Evolutionary conservation across 306 rosid genomes (phyloP).

Genomic region (Fagus crenata): DNA sequence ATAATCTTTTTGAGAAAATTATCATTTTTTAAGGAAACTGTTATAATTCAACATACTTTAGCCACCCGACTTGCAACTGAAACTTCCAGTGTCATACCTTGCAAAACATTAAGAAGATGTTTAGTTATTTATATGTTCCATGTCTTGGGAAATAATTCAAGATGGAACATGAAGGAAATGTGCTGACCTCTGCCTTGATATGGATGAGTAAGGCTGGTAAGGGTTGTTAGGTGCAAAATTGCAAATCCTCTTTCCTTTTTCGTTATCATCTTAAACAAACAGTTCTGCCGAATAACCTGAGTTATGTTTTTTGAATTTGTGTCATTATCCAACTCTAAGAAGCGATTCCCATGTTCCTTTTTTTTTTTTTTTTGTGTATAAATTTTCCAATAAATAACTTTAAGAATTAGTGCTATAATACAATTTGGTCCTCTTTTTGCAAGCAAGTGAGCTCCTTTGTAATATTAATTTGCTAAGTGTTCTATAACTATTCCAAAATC

Average conservation of each 20-base stretch:
- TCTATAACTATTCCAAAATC: neutral
- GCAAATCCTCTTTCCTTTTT: neutral
- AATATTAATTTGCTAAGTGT: neutral
- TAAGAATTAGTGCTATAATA: neutral
- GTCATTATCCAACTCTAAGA: neutral
- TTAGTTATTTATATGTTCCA: neutral
- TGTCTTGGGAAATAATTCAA: neutral
- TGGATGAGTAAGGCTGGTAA: neutral
- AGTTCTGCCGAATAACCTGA: neutral
- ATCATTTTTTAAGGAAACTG: neutral
- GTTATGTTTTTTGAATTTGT: neutral
- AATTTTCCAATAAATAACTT: neutral
- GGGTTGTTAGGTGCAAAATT: neutral
- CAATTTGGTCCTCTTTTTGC: neutral
- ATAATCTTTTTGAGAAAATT: neutral
- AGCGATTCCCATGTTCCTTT: neutral
- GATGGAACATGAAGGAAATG: neutral
- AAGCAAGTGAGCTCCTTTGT: neutral
- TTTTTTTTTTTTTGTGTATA: neutral
- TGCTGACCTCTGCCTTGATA: neutral
- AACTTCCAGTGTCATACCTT: neutral
- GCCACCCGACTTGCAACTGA: neutral
- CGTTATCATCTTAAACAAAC: neutral
- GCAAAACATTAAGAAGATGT: neutral
- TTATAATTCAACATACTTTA: neutral